These are phyloP conservation scores for Amesomyces nigricolor DNA, from an alignment of 2,329 filamentous ascomycete species.

Conservation along the genomic window DNA sequence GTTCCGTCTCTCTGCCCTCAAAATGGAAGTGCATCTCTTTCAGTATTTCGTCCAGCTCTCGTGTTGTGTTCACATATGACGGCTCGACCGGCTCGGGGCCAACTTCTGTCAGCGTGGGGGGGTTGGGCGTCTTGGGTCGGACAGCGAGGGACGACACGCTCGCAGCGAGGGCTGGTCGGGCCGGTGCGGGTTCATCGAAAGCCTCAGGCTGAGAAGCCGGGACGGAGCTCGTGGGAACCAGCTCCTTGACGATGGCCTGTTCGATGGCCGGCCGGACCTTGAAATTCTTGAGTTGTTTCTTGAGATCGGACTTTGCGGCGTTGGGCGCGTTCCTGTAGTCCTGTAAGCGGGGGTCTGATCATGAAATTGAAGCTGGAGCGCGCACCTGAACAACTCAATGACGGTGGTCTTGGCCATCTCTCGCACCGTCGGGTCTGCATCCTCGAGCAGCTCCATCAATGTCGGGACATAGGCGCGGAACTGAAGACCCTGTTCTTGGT, in stretches of 20 bases:
- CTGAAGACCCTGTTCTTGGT: slow-evolving; percentile 68
- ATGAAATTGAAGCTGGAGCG: not conserved
- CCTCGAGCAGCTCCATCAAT: slow-evolving; percentile 81
- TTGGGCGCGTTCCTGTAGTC: slow-evolving; percentile 65
- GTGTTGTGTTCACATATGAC: slow-evolving; percentile 72
- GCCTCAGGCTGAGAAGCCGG: slow-evolving; percentile 38
- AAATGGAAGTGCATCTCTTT: slow-evolving; percentile 75
- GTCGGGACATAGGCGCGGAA: slow-evolving; percentile 79
- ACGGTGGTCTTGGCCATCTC: slow-evolving; percentile 78
- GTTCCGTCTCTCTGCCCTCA: slow-evolving; percentile 82
- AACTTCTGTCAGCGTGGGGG: slow-evolving; percentile 54
- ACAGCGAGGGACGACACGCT: slow-evolving; percentile 49
- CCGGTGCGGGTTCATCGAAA: slow-evolving; percentile 31
- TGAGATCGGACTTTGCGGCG: slow-evolving; percentile 80
- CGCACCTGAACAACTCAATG: slow-evolving; percentile 77
- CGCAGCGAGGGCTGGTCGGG: slow-evolving; percentile 40
- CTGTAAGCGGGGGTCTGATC: not conserved
- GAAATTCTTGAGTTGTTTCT: slow-evolving; percentile 75
- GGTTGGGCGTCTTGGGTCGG: slow-evolving; percentile 37
- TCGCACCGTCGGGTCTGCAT: slow-evolving; percentile 81
- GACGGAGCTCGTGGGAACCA: slow-evolving; percentile 47
- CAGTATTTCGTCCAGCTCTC: slow-evolving; percentile 84
- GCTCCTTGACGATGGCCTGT: slow-evolving; percentile 69
- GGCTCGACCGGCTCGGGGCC: slow-evolving; percentile 70
- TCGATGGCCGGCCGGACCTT: slow-evolving; percentile 85